Evolutionary conservation across 108 stramenopile species (phyloP).

Genomic region (Seminavis robusta): DNA sequence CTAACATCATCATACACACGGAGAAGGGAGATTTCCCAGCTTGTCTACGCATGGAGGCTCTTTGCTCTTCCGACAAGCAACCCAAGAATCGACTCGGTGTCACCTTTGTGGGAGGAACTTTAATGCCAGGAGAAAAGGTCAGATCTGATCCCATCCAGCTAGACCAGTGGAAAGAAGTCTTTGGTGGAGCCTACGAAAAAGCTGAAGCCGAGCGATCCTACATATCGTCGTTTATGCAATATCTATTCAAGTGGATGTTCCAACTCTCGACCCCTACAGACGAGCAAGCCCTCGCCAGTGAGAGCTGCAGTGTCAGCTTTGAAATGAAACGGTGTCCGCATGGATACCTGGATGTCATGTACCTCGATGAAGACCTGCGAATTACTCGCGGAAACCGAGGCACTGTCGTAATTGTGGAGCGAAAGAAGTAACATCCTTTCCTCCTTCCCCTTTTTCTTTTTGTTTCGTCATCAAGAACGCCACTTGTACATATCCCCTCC

Average conservation of each 20-base stretch:
- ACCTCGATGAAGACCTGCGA: slow-evolving; percentile 54
- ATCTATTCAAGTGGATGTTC: slow-evolving; percentile 38
- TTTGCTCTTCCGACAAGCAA: slow-evolving; percentile 18
- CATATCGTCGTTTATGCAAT: slow-evolving; percentile 19
- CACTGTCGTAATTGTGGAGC: slow-evolving; percentile 50
- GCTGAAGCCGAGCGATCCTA: slow-evolving; percentile 24
- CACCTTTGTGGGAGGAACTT: slow-evolving; percentile 29
- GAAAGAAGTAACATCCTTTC: too few relatives aligned
- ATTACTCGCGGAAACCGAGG: slow-evolving; percentile 57
- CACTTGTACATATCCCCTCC: too few relatives aligned
- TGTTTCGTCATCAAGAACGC: too few relatives aligned
- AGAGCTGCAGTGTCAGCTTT: slow-evolving; percentile 19
- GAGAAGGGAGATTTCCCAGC: slow-evolving; percentile 32
- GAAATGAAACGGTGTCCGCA: slow-evolving; percentile 30
- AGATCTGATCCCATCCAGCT: slow-evolving; percentile 7
- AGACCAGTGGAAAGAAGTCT: slow-evolving; percentile 32
- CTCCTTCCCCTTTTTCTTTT: too few relatives aligned
- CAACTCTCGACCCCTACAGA: slow-evolving; percentile 37
- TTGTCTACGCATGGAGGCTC: slow-evolving; percentile 24
- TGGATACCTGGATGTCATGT: slow-evolving; percentile 56
- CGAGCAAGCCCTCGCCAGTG: neutral
- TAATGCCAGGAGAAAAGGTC: slow-evolving; percentile 21
- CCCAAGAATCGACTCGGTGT: slow-evolving; percentile 25
- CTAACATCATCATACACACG: slow-evolving; percentile 30
- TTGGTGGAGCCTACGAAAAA: slow-evolving; percentile 35